Percentiles rank a stretch among this genome's conserved stretches.
These are phyloP conservation scores for Saccharomyces uvarum DNA, from an alignment of 1,139 yeast species.

Conservation along the genomic window DNA sequence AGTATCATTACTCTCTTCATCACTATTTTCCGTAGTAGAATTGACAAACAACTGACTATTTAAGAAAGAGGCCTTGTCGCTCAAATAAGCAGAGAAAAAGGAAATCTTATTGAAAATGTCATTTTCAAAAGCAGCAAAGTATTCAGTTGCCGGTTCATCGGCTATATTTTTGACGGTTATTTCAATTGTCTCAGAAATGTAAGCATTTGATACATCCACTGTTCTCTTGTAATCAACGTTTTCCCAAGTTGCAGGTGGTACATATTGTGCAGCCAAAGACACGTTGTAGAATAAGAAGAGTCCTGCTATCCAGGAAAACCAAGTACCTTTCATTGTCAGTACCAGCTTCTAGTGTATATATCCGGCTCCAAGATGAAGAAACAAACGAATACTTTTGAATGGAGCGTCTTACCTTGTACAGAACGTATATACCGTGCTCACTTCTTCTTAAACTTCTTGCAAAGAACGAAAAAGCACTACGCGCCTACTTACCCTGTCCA, in stretches of 20 bases:
- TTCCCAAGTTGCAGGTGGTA: conserved; percentile 32
- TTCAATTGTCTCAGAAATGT: conserved; percentile 53
- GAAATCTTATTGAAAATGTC: conserved; percentile 43
- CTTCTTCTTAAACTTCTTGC: neutral
- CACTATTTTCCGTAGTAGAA: conserved; percentile 19
- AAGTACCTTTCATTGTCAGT: neutral
- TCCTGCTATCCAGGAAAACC: conserved; percentile 7
- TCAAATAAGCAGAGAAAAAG: conserved; percentile 38
- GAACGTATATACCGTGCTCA: neutral
- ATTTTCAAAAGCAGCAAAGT: conserved; percentile 40
- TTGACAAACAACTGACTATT: conserved; percentile 32
- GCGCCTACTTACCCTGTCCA: neutral
- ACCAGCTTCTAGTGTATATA: neutral
- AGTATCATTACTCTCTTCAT: conserved; percentile 25
- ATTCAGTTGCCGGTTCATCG: conserved; percentile 45
- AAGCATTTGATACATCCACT: conserved; percentile 61
- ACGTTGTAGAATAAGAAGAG: conserved; percentile 6
- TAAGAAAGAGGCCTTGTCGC: conserved; percentile 32
- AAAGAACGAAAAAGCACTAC: neutral
- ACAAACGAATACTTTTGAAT: neutral
- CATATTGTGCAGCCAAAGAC: conserved; percentile 12
- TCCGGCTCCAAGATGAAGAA: neutral
- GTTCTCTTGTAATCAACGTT: conserved; percentile 35
- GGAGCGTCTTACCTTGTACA: neutral
- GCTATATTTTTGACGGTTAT: conserved; percentile 56